Conservation (phyloP, 2,329 filamentous ascomycete genomes). For the Fusarium pseudograminearum region DNA sequence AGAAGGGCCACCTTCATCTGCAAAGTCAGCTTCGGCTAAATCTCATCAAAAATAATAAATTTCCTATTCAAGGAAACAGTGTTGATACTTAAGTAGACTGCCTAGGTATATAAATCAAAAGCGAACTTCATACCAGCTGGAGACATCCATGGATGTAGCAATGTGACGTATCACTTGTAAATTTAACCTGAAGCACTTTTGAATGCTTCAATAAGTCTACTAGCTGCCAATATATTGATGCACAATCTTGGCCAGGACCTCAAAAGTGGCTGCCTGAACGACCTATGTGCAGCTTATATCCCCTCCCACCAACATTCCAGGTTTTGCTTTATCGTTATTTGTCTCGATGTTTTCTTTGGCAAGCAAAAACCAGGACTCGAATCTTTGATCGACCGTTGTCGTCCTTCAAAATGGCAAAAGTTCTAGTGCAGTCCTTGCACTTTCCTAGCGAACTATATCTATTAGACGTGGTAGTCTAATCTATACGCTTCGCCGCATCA, state of each 20-base stretch:
- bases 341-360: conserved; percentile 9
- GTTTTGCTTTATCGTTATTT: background rate
- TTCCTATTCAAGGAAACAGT: background rate
- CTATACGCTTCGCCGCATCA: conserved; percentile 6
- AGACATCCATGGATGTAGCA: background rate
- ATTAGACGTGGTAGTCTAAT: background rate
- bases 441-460: background rate
- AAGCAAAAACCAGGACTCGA: conserved; percentile 2
- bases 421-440: conserved; percentile 13
- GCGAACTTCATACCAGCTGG: background rate
- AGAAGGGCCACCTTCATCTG: background rate
- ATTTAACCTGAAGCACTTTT: background rate
- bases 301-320: too few relatives aligned
- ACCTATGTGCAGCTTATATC: background rate
- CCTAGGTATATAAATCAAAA: background rate
- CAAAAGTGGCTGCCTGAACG: conserved; percentile 7
- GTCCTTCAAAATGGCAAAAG: conserved; percentile 15
- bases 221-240: background rate
- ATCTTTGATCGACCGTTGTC: conserved; percentile 12
- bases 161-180: background rate
- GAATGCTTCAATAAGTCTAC: background rate
- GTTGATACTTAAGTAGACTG: background rate
- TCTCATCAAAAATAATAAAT: background rate
- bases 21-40: background rate
- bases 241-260: background rate